A percentile compares a stretch with the other conserved stretches of the same genome.
Evolutionary conservation across 139 green algal genomes (phyloP).

Genomic region (Chlamydomonas applanata): DNA sequence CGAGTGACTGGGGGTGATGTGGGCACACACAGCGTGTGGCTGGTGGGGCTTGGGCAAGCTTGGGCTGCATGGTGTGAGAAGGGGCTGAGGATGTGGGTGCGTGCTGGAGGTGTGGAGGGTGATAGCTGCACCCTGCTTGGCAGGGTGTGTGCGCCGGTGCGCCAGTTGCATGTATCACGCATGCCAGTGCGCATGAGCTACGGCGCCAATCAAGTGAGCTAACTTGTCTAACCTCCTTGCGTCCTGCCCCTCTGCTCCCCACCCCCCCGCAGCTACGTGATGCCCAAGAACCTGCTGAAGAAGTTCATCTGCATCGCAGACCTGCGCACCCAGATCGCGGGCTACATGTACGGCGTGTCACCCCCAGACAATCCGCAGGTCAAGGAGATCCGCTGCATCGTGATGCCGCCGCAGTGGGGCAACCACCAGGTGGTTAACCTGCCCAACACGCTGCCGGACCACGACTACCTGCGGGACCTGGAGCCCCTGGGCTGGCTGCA

Average conservation of each 20-base stretch:
- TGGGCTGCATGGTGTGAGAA: neutral
- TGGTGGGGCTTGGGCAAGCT: neutral
- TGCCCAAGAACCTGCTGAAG: conserved; percentile 99
- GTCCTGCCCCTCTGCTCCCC: neutral
- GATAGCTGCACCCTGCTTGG: no score
- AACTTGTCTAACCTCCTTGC: neutral
- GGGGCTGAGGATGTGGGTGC: neutral
- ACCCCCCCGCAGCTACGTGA: conserved; percentile 83
- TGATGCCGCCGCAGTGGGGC: conserved; percentile 97
- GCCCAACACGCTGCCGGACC: conserved; percentile 83
- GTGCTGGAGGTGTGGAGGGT: no score
- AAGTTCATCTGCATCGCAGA: conserved; percentile 99
- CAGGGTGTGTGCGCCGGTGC: no score
- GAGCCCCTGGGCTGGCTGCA: conserved; percentile 99
- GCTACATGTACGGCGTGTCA: conserved; percentile 92
- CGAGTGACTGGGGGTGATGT: neutral
- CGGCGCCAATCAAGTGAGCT: no score
- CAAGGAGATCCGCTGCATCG: conserved; percentile 94
- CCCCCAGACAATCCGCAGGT: conserved; percentile 97
- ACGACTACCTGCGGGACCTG: conserved; percentile 94
- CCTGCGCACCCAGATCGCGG: conserved; percentile 92
- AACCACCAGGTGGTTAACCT: conserved; percentile 93
- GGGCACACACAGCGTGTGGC: neutral
- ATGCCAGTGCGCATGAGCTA: no score
- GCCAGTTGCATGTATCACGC: no score